Base-by-base conservation (phyloP, 345 rosid species). In the Lumnitzera littorea region DNA sequence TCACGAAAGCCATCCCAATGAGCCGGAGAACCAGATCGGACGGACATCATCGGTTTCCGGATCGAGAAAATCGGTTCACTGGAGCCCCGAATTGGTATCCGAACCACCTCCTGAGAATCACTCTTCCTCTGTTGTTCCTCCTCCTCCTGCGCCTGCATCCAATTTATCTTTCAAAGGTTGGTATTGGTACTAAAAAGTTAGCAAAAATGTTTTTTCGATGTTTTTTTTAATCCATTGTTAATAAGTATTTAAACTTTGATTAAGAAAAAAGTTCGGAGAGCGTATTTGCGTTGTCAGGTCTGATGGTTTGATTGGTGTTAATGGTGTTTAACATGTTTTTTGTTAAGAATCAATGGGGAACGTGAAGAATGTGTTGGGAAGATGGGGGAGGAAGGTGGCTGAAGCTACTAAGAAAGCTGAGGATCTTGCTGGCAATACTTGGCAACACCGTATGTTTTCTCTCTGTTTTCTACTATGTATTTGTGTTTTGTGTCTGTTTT, bases 51-150 rank as follows among this genome's bases (percentile, higher is more conserved):
- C 72, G 11, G 29, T 55, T 50, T 70, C 85, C 51, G 75, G 53
- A 43, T 74, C 74, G 65, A 80, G 71, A 76, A 88, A 88, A 64
- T 79, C 84, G 63, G 91, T 85, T 12, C 84, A 69, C 61, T 85
- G 96, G 96, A 85, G 84, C 69, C 83, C 91, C 62, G 84, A 80
- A 36, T 73, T 83, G 84, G 89, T 85, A 4, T 58, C 78, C n/a
- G 82, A 71, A 59, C 72, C 91, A 16, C 81, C 70, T 51, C 24
- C 70, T 67, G 66, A 62, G 65, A 67, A 70, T 61, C 51, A 58
- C 27, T 23, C 31, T 13, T 60, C 63, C 11, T 53, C 69, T 50
- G 17, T 17, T 24, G 49, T 0, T 48, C 17, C 24, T 51, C 66
- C 43, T 36, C 7, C 43, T 7, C 43, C 43, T 4, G 43, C 43